Evolutionary conservation across 2,329 filamentous ascomycete genomes (phyloP), one percentile per base, ranked within the genome.

Genomic region (Herpotrichia juniperi): DNA sequence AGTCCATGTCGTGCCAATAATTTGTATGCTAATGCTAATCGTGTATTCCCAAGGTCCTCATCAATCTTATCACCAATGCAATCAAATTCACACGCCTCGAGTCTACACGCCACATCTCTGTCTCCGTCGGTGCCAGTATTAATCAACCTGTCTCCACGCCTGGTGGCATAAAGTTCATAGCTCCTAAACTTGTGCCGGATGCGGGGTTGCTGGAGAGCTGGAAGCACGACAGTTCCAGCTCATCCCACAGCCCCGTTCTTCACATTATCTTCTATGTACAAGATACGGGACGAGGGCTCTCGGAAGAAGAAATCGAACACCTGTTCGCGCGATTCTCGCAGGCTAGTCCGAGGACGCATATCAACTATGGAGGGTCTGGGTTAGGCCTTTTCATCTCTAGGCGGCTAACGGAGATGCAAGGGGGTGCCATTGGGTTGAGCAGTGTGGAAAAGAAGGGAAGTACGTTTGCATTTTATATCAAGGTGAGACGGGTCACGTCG

Each of bases 221-320:
- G 71, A 67, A 66, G 6, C 59, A 61, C 16, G 37, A n/a, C n/a
- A n/a, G n/a, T n/a, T n/a, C n/a, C n/a, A n/a, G n/a, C n/a, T n/a
- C n/a, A n/a, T n/a, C n/a, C n/a, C n/a, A n/a, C n/a, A 71, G 71
- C 21, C 53, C 68, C 22, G 63, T 60, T 9, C 28, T 78, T 1
- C 78, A 71, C 58, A 51, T 76, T 5, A 62, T 66, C 11, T 69
- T 74, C 26, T 64, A 62, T 2, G 69, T 78, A 16, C 59, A 58
- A 11, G 75, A 78, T 51, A 77, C 73, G 0, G 76, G 76, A 4
- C 64, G 71, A 11, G 76, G 76, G 1, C 62, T 79, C 17, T 68
- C 64, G 1, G 54, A 67, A 2, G 66, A 72, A 1, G 74, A 78
- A 40, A 72, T 68, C 12, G 50, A 61, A 1, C 59, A 54, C 1